Base-by-base conservation (phyloP, 805 yeast genomes). In the Spathaspora gorwiae region DNA sequence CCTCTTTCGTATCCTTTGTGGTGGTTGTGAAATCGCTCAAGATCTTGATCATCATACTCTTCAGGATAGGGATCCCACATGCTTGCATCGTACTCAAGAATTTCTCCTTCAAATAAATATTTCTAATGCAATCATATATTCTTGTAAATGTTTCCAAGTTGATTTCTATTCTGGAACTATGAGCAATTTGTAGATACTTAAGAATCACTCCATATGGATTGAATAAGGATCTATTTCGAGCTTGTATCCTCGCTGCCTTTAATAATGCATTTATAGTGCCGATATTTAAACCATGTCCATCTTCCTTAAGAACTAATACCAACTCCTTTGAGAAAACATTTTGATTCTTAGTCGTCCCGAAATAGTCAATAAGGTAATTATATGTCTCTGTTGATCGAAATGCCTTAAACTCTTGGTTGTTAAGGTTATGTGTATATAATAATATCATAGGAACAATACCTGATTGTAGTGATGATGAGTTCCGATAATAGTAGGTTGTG, bases 321-420 rank as follows among this genome's bases (percentile, higher is more conserved):
- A 71, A 48, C 40, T 65, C 70, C 26, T 73, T 49, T 5, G 75
- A 70, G 54, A 71, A 70, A 12, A 65, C 52, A 47, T 64, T 65
- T 51, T 72, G 75, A 52, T 66, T 61, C 49, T 70, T 70, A 40
- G 57, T 63, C 47, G 43, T 60, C 7, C 76, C 76, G 55, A 69
- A 72, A 50, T 54, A 72, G 42, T 67, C 56, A 44, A 72, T 70
- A 24, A 71, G 55, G 43, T 61, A 61, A 53, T 71, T 72, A 52
- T 60, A 72, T 1, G 75, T 67, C 9, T 65, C 60, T 5, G 58
- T 65, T 3, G 68, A 61, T 30, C 76, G 48, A 43, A 43, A 58
- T 1, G 54, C 55, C 42, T 61, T 62, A 54, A 54, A 68, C 37
- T 57, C 51, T 3, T 46, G 48, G 43, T 67, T 68, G 13, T 60